Base-by-base conservation (phyloP, 768 basidiomycete genomes). In the Panellus pusillus region DNA sequence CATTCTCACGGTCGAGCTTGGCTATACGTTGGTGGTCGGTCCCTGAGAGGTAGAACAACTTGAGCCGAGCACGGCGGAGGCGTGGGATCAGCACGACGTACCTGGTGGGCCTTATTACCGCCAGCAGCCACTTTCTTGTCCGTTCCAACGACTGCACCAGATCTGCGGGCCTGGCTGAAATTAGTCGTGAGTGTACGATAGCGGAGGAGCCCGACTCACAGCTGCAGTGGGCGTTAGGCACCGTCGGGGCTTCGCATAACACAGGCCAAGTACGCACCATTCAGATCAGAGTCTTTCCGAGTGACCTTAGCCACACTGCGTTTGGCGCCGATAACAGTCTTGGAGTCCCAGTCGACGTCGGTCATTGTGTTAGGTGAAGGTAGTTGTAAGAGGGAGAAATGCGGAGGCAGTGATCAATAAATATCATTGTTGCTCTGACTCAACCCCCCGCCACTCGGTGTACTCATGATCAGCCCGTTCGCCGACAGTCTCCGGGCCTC, bases 11-110 rank as follows among this genome's bases (percentile, higher is more conserved):
- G 70, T 95, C 94, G 39, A 98, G 86, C 66, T 95, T 95, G 20
- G 90, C 93, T 67, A 95, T 94, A 51, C 83, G 84, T 67, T 93
- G 91, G 74, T 96, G 93, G 72, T 98, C 94, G 59, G 91, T 90
- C 32, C 90, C 92, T 94, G 44, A 32, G 44, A 13, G 50, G 51
- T 45, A 48, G 29, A 27, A 38, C 32, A 42, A 32, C 38, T 36
- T 28, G 27, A 47, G 15, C 20, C 24, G 27, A 47, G 15, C 20
- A 27, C 20, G 41, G 14, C 12, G 29, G 14, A 12, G 55, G 43
- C 14, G 6, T 35, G 24, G 20, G 31, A 36, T 40, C 28, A 55
- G 42, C 36, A 14, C 19, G 19, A 68, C 75, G 39, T 38, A 91
- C 91, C 64, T 74, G 76, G 66, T 86, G 85, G 28, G 84, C 84